Percentiles rank a stretch among this genome's conserved stretches.
Conservation (phyloP, 306 rosid genomes). For the Hippophae tibetana region DNA sequence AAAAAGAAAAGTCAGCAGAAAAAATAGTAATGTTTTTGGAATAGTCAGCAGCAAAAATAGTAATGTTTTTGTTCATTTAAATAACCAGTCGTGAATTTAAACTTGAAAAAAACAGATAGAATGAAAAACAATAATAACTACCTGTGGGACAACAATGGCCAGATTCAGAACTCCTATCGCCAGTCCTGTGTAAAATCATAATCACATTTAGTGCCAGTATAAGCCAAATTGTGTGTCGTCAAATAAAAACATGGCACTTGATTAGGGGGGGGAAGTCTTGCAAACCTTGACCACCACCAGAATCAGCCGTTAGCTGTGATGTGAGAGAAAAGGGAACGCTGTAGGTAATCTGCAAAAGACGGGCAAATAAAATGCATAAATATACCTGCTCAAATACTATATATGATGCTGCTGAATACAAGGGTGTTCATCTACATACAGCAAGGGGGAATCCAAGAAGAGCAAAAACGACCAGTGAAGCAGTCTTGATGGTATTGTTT, state of each 20-base stretch:
- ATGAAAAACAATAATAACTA: slow-evolving; percentile 19
- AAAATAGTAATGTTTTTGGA: no score
- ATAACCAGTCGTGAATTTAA: not conserved
- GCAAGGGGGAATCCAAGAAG: slow-evolving; percentile 98
- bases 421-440: slow-evolving; percentile 39
- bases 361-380: slow-evolving; percentile 18
- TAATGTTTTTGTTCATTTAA: not conserved
- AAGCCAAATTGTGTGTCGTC: not conserved
- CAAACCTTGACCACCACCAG: slow-evolving; percentile 86
- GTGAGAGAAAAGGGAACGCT: slow-evolving; percentile 93
- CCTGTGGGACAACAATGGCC: slow-evolving; percentile 96
- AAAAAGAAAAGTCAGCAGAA: no score
- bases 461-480: slow-evolving; percentile 76
- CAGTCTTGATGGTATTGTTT: slow-evolving; percentile 54
- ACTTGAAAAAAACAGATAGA: not conserved
- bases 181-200: slow-evolving; percentile 51
- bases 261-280: slow-evolving; percentile 7
- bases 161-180: slow-evolving; percentile 97
- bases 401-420: not conserved
- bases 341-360: slow-evolving; percentile 76
- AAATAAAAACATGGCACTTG: slow-evolving; percentile 12
- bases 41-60: no score
- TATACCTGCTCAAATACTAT: slow-evolving; percentile 3
- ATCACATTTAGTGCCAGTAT: slow-evolving; percentile 18
- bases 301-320: slow-evolving; percentile 83